Evolutionary conservation across 495 filamentous ascomycete genomes (phyloP), one percentile per base, ranked within the genome.

Genomic region (Penicillium turbatum): DNA sequence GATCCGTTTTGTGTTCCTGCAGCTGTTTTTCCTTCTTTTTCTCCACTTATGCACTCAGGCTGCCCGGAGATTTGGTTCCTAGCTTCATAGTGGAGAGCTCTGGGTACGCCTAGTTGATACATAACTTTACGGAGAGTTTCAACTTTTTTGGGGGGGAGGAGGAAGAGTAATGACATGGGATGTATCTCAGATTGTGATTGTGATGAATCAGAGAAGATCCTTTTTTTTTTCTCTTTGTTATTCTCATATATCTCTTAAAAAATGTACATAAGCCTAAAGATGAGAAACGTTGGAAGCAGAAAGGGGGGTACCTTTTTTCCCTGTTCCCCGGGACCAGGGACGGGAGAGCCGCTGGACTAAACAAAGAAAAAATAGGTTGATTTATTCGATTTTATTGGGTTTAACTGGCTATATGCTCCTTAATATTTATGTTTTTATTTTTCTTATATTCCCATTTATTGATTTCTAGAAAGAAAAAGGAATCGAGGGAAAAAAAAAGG

Each of bases 291-390:
- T 66, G 49, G 57, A 62, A 56, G n/a, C 47, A 54, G 43, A 61
- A 59, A 60, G 51, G 53, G n/a, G 55, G 59, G 61, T 37, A 54
- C 60, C 58, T 48, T 56, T 60, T 65, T 59, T n/a, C n/a, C 67
- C 65, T 69, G 57, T 62, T 61, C 63, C 60, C 62, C 64, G 63
- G 63, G 54, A 54, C 59, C 54, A 58, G 32, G 67, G 59, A 65
- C 64, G 68, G 70, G 66, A 69, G 66, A 71, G 70, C 66, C 68
- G 64, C 65, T 59, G 49, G 58, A 50, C 59, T 60, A 59, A 63
- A 60, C 55, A 64, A 62, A 61, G 57, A 60, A 61, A 24, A 57
- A 36, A 54, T 44, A 38, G 53, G 38, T 52, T 43, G 51, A 56
- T 50, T 35, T 42, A 48, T 51, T 43, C 12, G 45, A 17, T 41